Base-by-base conservation (phyloP, 202 grass and related monocot genomes). In the Panicum virgatum region DNA sequence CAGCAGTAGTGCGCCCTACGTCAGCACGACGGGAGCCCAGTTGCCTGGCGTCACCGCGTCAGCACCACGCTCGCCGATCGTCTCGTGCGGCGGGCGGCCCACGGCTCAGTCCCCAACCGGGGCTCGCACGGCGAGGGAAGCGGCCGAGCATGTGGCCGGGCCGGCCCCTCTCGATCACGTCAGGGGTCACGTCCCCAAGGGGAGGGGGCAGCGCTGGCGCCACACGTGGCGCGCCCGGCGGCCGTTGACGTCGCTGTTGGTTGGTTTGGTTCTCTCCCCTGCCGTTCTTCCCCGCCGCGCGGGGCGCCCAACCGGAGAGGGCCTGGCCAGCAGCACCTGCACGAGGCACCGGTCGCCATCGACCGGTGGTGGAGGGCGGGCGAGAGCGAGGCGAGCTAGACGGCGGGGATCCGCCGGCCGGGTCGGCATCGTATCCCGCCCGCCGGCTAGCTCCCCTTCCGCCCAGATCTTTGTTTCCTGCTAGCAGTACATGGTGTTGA, bases 181-280 rank as follows among this genome's bases (percentile, higher is more conserved):
- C 56, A 23, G 7, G 61, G 61, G 30, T 37, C 61, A 19, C 26
- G 15, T 64, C 62, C 32, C 29, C 60, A 2, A 36, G 60, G 60
- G 34, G 15, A 1, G 1, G n/a, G n/a, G 19, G 18, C 19, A 7
- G n/a, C n/a, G n/a, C n/a, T 9, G 56, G 56, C 14, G 71, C 60
- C 40, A 42, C 68, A 84, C 89, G 76, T 86, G 79, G 84, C 54
- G n/a, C 8, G 13, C 9, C 12, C 8, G 61, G 7, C 77, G 19
- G 57, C 90, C 84, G 87, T 73, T 53, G 81, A 67, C 66, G 87
- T 92, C 84, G 80, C 70, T 77, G 62, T 89, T 47, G 58, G 1
- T n/a, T 30, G 18, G 43, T 44, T 5, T 5, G 47, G 4, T 16
- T 50, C n/a, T 23, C 10, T 7, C 10, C 30, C 63, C 10, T 1